These are phyloP conservation scores for Arabidopsis hybrid DNA, from an alignment of 441 rosid genomes.

Conservation along the genomic window DNA sequence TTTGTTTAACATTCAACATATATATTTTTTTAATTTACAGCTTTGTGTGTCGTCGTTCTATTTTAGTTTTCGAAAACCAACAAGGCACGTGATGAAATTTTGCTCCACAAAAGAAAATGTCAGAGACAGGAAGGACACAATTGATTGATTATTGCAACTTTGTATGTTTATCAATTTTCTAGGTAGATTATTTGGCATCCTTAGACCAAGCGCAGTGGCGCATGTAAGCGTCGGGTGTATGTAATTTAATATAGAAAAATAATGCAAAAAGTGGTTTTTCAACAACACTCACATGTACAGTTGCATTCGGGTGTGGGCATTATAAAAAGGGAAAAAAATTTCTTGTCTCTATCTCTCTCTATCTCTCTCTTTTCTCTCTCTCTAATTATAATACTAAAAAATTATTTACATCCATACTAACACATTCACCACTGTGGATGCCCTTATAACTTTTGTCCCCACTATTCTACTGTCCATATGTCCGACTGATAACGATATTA, in stretches of 20 bases:
- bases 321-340: too few relatives aligned
- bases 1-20: not conserved
- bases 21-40: not conserved
- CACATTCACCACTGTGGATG: too few relatives aligned
- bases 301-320: too few relatives aligned
- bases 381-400: too few relatives aligned
- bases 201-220: too few relatives aligned
- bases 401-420: too few relatives aligned
- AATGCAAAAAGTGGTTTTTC: too few relatives aligned
- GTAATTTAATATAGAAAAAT: too few relatives aligned
- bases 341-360: too few relatives aligned
- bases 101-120: not conserved
- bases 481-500: not conserved
- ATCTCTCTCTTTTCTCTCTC: too few relatives aligned
- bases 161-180: not conserved
- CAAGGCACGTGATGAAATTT: constrained; percentile 4
- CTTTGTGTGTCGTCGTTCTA: not conserved
- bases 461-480: not conserved
- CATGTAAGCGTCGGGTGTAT: too few relatives aligned
- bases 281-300: too few relatives aligned
- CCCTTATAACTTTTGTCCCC: not conserved
- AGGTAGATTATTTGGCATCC: not conserved
- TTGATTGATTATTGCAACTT: not conserved
- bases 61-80: not conserved
- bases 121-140: constrained; percentile 6